These are phyloP conservation scores for Evernia prunastri DNA, from an alignment of 495 filamentous ascomycete genomes.

Conservation along the genomic window DNA sequence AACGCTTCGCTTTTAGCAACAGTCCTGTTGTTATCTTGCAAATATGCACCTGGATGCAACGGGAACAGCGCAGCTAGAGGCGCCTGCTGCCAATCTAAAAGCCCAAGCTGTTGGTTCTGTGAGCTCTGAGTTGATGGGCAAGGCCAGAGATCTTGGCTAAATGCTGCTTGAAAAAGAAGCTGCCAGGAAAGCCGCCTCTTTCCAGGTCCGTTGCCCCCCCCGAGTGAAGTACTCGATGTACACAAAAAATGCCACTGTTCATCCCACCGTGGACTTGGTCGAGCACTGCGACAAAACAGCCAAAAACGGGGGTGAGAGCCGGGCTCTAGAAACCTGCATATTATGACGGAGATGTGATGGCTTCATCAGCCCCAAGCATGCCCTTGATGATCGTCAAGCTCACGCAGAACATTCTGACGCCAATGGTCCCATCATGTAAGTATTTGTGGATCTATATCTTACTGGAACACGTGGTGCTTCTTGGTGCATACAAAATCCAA, in stretches of 20 bases:
- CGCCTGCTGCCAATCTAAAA: background rate
- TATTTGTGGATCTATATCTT: background rate
- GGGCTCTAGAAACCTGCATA: background rate
- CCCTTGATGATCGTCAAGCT: background rate
- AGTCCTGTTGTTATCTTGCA: no score
- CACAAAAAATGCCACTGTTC: background rate
- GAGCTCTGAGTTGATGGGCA: background rate
- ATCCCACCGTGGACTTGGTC: background rate
- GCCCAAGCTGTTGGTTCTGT: background rate
- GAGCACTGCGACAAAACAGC: background rate
- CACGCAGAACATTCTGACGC: background rate
- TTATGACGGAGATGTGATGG: background rate
- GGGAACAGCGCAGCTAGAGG: background rate
- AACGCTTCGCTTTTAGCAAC: background rate
- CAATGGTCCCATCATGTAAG: background rate
- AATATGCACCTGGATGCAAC: background rate
- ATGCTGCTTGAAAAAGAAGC: background rate
- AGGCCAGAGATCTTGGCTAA: background rate
- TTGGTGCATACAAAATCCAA: background rate
- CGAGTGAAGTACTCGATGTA: background rate
- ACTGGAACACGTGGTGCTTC: background rate
- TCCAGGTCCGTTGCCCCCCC: background rate
- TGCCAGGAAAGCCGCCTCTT: background rate
- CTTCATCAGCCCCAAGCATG: background rate
- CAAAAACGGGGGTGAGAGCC: background rate